Evolutionary conservation across 108 stramenopile genomes (phyloP).

Genomic region (Chaetoceros muelleri): DNA sequence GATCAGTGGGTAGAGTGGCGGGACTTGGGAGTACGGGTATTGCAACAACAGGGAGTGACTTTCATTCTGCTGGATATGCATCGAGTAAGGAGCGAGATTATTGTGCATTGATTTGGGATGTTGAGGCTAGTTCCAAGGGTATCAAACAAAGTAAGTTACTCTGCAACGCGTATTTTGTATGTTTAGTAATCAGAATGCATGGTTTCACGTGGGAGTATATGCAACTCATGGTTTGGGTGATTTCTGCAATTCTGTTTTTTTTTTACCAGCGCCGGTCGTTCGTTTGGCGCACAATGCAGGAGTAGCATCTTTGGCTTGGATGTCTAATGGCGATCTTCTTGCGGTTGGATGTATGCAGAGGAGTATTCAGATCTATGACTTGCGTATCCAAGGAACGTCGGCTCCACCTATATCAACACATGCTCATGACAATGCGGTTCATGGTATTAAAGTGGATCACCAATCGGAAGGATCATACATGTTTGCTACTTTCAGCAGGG

Average conservation of each 20-base stretch:
- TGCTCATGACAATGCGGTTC: conserved; percentile 56
- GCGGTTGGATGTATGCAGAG: conserved; percentile 51
- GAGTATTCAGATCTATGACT: conserved; percentile 51
- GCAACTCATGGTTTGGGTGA: no score
- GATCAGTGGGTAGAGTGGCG: neutral
- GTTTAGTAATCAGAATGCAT: no score
- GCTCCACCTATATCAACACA: conserved; percentile 43
- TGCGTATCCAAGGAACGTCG: conserved; percentile 44
- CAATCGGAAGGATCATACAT: conserved; percentile 7
- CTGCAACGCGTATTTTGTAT: neutral
- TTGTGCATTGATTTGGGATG: conserved; percentile 62
- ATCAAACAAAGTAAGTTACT: neutral
- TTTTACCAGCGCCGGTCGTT: conserved; percentile 16
- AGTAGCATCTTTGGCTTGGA: conserved; percentile 62
- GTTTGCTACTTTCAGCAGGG: conserved; percentile 44
- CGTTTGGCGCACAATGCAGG: conserved; percentile 42
- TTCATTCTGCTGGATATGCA: neutral
- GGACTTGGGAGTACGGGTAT: conserved; percentile 1
- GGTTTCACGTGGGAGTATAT: no score
- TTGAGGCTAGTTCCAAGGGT: conserved; percentile 8
- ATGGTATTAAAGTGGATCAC: conserved; percentile 57
- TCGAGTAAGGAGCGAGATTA: conserved; percentile 52
- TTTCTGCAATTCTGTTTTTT: no score
- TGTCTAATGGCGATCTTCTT: conserved; percentile 45
- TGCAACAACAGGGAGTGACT: no score